Conservation (phyloP, 148 eudicot genomes). For the Fagopyrum esculentum region DNA sequence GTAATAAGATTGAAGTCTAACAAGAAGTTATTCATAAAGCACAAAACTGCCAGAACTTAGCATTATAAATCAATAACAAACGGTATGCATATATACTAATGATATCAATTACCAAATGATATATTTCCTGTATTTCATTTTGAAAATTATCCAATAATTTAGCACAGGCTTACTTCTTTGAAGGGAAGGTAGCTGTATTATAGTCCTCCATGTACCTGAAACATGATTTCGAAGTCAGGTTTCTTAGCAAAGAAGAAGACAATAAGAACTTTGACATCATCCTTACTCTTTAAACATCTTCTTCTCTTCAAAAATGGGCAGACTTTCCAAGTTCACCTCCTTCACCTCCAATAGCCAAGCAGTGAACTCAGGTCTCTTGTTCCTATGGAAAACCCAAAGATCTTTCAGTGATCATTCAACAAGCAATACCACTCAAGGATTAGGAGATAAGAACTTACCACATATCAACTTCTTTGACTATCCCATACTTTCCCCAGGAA, state of each 20-base stretch:
- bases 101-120: neutral
- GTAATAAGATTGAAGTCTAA: neutral
- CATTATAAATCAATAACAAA: neutral
- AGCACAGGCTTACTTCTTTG: constrained; percentile 67
- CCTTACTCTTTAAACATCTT: constrained; percentile 92
- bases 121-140: neutral
- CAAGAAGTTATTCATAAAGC: neutral
- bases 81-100: neutral
- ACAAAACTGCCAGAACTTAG: neutral
- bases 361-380: constrained; percentile 88
- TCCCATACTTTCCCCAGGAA: constrained; percentile 90
- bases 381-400: constrained; percentile 39
- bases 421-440: neutral
- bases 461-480: constrained; percentile 84
- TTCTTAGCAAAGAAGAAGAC: neutral
- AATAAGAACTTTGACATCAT: neutral
- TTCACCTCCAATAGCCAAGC: constrained; percentile 89
- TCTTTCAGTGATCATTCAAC: neutral
- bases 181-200: constrained; percentile 90
- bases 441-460: constrained; percentile 40
- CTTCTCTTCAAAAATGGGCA: constrained; percentile 94
- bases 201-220: constrained; percentile 96
- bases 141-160: neutral
- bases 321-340: constrained; percentile 90
- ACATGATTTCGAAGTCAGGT: neutral